Evolutionary conservation across 2,329 filamentous ascomycete genomes (phyloP).

Genomic region (Aspergillus fructus): DNA sequence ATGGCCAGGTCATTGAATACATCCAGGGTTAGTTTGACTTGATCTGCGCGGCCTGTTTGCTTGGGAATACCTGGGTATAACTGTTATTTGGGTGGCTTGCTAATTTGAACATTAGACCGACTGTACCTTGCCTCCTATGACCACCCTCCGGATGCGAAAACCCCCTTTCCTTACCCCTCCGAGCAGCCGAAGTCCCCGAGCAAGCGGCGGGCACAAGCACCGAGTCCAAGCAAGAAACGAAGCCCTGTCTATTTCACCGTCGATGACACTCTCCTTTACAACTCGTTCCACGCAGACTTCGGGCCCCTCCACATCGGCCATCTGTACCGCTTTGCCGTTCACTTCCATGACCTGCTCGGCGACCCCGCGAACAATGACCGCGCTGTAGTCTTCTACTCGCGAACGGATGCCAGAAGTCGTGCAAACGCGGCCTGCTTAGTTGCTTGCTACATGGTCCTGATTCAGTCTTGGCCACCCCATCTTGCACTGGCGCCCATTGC

Average conservation of each 20-base stretch:
- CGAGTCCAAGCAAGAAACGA: constrained; percentile 53
- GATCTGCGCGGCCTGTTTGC: background rate
- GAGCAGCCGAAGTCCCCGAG: constrained; percentile 63
- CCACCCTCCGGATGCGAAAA: constrained; percentile 74
- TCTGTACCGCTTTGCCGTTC: constrained; percentile 91
- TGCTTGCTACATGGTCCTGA: constrained; percentile 97
- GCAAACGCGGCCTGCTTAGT: constrained; percentile 91
- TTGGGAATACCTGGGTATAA: no score
- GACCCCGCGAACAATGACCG: constrained; percentile 86
- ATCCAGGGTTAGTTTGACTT: constrained; percentile 71
- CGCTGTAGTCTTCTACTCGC: constrained; percentile 94
- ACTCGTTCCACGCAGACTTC: constrained; percentile 98
- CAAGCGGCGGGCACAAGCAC: constrained; percentile 68
- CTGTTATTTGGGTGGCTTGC: background rate
- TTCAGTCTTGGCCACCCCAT: constrained; percentile 97
- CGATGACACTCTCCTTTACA: constrained; percentile 90
- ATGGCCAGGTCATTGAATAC: constrained; percentile 92
- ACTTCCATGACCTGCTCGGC: constrained; percentile 91
- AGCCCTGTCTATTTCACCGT: constrained; percentile 92
- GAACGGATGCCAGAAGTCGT: constrained; percentile 81
- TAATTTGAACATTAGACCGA: constrained; percentile 62
- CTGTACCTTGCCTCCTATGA: constrained; percentile 93
- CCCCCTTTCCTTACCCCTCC: constrained; percentile 78
- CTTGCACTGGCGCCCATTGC: constrained; percentile 92
- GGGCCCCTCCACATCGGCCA: constrained; percentile 96